These are phyloP conservation scores for Amanita brunnescens DNA, from an alignment of 768 basidiomycete genomes.

Conservation along the genomic window DNA sequence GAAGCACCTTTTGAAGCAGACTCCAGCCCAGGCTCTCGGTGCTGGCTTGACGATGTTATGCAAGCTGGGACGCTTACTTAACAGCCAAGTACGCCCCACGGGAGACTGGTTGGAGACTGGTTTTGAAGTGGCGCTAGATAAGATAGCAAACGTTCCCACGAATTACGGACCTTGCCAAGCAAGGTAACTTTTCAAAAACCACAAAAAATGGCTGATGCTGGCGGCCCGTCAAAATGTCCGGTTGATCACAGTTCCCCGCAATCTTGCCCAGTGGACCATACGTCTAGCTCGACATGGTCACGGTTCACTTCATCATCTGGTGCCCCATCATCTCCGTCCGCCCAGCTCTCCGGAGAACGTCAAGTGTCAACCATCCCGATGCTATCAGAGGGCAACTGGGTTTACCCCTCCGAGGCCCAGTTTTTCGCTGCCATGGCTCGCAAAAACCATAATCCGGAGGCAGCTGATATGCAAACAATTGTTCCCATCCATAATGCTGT, in stretches of 20 bases:
- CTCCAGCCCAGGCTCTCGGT: too few relatives aligned
- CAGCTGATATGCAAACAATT: slow-evolving; percentile 89
- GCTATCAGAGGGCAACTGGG: slow-evolving; percentile 69
- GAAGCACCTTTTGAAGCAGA: too few relatives aligned
- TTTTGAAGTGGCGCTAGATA: too few relatives aligned
- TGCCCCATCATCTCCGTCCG: slow-evolving; percentile 12
- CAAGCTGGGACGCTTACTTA: too few relatives aligned
- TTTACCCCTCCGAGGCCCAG: slow-evolving; percentile 97
- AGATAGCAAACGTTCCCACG: too few relatives aligned
- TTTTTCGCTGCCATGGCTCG: slow-evolving; percentile 97
- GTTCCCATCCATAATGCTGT: slow-evolving; percentile 99
- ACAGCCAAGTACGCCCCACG: too few relatives aligned
- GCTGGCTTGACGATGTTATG: too few relatives aligned
- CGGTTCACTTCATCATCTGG: slow-evolving; percentile 32
- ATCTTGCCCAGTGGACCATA: slow-evolving; percentile 35
- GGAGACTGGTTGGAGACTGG: too few relatives aligned
- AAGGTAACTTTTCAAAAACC: too few relatives aligned
- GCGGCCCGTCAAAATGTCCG: slow-evolving; percentile 32
- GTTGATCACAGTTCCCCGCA: slow-evolving; percentile 31
- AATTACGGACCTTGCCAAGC: too few relatives aligned
- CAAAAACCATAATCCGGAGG: slow-evolving; percentile 84
- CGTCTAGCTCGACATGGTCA: slow-evolving; percentile 30
- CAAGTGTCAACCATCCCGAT: slow-evolving; percentile 87
- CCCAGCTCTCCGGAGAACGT: slow-evolving; percentile 58
- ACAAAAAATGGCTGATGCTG: slow-evolving; percentile 12